phyloP scores from a whole-genome alignment of 2,329 filamentous ascomycete species.

The Ophiostoma sp. region DNA sequence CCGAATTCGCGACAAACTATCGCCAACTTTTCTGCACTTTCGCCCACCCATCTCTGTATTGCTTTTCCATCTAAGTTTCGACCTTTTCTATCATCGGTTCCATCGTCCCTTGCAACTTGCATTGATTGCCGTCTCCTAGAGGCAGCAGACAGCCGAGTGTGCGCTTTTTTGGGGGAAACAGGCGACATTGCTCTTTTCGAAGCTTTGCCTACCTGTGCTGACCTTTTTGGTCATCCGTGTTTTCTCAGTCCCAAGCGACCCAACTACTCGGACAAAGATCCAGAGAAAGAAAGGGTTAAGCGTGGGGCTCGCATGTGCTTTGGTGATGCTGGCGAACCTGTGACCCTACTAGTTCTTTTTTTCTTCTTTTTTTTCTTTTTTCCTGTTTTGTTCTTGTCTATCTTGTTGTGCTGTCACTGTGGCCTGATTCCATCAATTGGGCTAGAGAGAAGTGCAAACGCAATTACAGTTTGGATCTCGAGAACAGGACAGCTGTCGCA shows the following conservation, averaged over 20 bases:
- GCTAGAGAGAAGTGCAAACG: neutral
- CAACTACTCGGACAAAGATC: neutral
- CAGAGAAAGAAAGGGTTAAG: neutral
- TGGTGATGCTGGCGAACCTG: neutral
- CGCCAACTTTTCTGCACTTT: conserved; percentile 6
- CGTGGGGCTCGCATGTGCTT: neutral
- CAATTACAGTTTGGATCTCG: neutral
- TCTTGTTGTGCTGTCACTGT: neutral
- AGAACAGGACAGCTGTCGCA: neutral
- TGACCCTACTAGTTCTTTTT: neutral
- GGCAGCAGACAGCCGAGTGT: neutral
- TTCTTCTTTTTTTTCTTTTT: neutral
- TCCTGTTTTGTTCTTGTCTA: neutral
- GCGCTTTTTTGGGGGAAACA: conserved; percentile 1
- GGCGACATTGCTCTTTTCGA: neutral
- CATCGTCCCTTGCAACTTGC: neutral
- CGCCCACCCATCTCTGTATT: conserved; percentile 13
- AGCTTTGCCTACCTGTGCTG: neutral
- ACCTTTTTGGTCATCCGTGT: neutral
- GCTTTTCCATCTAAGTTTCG: neutral
- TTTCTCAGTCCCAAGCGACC: neutral
- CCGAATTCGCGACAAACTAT: conserved; percentile 1
- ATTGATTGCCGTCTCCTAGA: neutral
- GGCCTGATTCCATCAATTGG: neutral
- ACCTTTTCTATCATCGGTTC: neutral